Base-by-base conservation (phyloP, 1,284 basidiomycete genomes). In the Fomitiporia mediterranea region DNA sequence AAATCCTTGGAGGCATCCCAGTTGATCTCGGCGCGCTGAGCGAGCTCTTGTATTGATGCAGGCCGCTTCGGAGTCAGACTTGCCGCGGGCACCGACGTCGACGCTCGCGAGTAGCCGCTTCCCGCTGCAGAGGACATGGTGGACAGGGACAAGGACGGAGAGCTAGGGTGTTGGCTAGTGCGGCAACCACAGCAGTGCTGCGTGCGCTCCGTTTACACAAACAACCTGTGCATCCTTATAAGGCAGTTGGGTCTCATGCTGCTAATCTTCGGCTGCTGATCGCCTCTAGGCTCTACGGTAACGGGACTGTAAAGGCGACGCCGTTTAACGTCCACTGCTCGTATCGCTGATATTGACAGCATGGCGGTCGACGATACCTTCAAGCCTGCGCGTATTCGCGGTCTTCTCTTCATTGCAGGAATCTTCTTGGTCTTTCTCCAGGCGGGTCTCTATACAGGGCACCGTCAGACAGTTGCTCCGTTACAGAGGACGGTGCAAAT, bases 391-490 rank as follows among this genome's bases (percentile, higher is more conserved):
- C 63, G 67, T 53, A 68, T 67, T 60, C 72, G 68, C 17, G 67
- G 68, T 39, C 62, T 74, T 63, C 64, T 81, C 57, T 82, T 83
- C 63, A 53, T 82, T 9, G 62, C 68, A 11, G 74, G 69, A 56
- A 68, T 82, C 25, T 72, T 81, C 58, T 43, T 82, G 19, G 64
- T 77, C 40, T 86, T 86, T 63, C 74, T 81, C 71, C 74, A 82
- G 46, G 74, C 78, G 0, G 83, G 83, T 2, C 70, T 83, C 51
- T 77, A 77, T 63, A 71, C 72, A 6, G 74, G 75, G 8, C 70
- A 68, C 23, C 46, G 52, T 13, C 57, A 40, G 39, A 23, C 56
- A n/a, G 51, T 56, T 43, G 56, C 62, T 9, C 23, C 61, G 25
- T n/a, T 59, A 17, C 44, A 57, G 42, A 39, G 34, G 46, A 25